Conservation (phyloP, 495 filamentous ascomycete genomes). For the Talaromyces ruber region DNA sequence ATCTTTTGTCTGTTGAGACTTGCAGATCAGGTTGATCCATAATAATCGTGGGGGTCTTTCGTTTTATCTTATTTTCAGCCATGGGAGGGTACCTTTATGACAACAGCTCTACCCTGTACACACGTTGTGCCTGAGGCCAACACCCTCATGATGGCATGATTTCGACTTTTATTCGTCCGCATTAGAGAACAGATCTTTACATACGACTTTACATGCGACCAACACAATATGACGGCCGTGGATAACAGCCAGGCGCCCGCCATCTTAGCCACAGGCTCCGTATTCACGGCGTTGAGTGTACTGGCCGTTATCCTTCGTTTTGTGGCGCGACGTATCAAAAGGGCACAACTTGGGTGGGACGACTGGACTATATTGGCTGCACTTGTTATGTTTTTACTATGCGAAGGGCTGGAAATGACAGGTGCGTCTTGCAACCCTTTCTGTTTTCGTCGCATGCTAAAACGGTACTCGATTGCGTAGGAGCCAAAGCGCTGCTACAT, state of each 20-base stretch:
- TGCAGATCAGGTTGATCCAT: neutral
- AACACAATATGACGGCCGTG: neutral
- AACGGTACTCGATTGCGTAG: neutral
- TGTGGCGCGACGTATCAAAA: neutral
- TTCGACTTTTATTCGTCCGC: too few species aligned
- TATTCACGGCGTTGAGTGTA: neutral
- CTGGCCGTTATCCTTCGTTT: neutral
- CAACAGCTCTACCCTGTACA: neutral
- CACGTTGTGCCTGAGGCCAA: neutral
- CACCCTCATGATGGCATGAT: neutral
- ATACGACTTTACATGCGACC: neutral
- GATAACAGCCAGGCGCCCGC: neutral
- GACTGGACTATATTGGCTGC: neutral
- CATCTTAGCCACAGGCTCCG: neutral
- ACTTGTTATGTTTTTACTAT: neutral
- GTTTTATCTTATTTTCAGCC: neutral
- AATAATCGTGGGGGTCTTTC: neutral
- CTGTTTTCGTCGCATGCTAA: neutral
- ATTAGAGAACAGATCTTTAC: too few species aligned
- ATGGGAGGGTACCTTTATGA: neutral
- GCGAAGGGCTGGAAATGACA: neutral
- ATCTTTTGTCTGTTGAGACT: neutral
- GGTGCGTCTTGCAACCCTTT: neutral
- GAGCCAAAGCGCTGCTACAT: neutral
- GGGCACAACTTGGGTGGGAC: neutral